phyloP scores from a whole-genome alignment of 371 early-diverging fungal species.

The Mucor ambiguus region DNA sequence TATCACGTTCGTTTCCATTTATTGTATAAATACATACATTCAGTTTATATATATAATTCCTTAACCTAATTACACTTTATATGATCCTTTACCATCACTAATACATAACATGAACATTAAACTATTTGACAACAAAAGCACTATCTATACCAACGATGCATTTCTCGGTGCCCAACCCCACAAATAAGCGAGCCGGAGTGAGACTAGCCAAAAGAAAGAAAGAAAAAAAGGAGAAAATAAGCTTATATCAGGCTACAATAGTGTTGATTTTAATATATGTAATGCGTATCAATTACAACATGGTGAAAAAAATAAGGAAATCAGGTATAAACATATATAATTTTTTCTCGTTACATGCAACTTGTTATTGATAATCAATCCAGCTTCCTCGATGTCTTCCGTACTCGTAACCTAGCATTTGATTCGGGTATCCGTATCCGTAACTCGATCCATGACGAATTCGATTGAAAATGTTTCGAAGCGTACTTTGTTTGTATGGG shows the following conservation, averaged over 20 bases:
- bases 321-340: constrained; percentile 10
- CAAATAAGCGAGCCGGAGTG: not conserved
- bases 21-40: not conserved
- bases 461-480: constrained; percentile 21
- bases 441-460: constrained; percentile 29
- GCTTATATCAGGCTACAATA: not conserved
- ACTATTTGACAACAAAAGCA: not conserved
- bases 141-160: not conserved
- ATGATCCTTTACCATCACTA: not conserved
- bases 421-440: constrained; percentile 15
- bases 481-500: constrained; percentile 27
- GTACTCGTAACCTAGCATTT: constrained; percentile 20
- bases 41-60: not conserved
- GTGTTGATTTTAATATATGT: constrained; percentile 3
- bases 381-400: constrained; percentile 28
- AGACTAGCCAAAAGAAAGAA: not conserved
- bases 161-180: not conserved
- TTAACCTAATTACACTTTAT: not conserved
- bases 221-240: not conserved
- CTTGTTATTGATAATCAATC: constrained; percentile 20
- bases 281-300: not conserved
- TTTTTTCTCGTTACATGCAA: constrained; percentile 1
- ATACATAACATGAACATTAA: not conserved
- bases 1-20: not conserved
- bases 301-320: not conserved